Evolutionary conservation across 805 yeast species (phyloP).

Genomic region (Lachancea sp.): DNA sequence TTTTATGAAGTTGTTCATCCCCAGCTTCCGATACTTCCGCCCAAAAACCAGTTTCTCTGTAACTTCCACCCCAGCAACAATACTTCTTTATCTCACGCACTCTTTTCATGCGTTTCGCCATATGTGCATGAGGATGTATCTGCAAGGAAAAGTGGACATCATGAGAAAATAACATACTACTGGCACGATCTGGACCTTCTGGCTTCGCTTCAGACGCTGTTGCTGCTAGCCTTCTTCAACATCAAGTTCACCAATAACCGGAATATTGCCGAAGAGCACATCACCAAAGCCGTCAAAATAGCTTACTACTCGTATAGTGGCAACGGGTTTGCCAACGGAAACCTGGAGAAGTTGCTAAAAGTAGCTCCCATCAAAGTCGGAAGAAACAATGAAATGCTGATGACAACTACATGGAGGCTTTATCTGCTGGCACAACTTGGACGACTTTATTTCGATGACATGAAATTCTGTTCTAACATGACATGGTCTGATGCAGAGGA

Average conservation of each 20-base stretch:
- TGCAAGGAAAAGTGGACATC: background rate
- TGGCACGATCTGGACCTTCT: conserved; percentile 6
- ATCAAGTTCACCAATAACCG: background rate
- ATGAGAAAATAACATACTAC: background rate
- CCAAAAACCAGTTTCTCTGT: background rate
- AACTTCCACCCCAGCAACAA: conserved; percentile 2
- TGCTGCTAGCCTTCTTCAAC: conserved; percentile 1
- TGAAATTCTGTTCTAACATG: background rate
- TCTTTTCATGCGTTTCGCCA: conserved; percentile 7
- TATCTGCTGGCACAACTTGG: background rate
- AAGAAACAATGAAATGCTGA: background rate
- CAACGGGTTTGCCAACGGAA: background rate
- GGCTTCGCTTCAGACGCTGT: conserved; percentile 4
- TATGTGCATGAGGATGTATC: background rate
- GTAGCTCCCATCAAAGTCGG: background rate
- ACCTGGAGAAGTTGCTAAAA: background rate
- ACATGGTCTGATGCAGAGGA: background rate
- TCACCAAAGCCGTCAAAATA: background rate
- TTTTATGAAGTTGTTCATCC: conserved; percentile 7
- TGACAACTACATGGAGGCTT: background rate
- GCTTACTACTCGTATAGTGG: background rate
- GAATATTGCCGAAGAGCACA: background rate
- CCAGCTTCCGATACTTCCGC: conserved; percentile 1
- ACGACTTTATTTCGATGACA: background rate
- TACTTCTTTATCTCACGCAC: conserved; percentile 6